These are phyloP conservation scores for Populus deltoides DNA, from an alignment of 345 rosid genomes.

Conservation along the genomic window DNA sequence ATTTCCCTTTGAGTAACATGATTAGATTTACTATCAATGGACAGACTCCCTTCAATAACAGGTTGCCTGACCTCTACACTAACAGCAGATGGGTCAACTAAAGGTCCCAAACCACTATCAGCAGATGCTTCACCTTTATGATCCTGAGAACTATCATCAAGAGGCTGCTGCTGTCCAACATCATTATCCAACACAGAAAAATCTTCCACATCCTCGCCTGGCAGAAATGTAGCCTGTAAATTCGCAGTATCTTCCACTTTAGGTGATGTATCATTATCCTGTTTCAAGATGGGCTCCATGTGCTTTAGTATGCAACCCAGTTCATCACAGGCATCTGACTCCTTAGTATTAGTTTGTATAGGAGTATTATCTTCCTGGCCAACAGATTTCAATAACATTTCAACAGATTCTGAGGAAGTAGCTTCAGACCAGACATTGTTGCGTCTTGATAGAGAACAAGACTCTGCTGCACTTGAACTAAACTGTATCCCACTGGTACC, in stretches of 20 bases:
- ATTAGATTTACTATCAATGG: conserved; percentile 12
- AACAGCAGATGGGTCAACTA: conserved; percentile 20
- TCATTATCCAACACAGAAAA: conserved; percentile 36
- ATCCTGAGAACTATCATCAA: conserved; percentile 38
- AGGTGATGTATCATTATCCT: conserved; percentile 30
- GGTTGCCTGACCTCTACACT: conserved; percentile 28
- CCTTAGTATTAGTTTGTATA: conserved; percentile 42
- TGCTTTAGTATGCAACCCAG: conserved; percentile 60
- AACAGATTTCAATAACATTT: conserved; percentile 90
- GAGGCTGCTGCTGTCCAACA: conserved; percentile 35
- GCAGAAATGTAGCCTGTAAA: conserved; percentile 31
- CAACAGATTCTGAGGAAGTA: conserved; percentile 83
- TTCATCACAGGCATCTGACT: conserved; percentile 65
- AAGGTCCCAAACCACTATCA: conserved; percentile 28
- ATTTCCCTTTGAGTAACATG: conserved; percentile 26
- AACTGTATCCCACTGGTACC: conserved; percentile 66
- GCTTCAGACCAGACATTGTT: conserved; percentile 99
- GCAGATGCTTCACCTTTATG: conserved; percentile 32
- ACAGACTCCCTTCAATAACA: conserved; percentile 16
- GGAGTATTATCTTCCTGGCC: conserved; percentile 77
- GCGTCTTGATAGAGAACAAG: conserved; percentile 76
- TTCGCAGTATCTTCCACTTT: conserved; percentile 33
- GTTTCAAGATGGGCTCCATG: conserved; percentile 65
- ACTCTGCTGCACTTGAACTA: conserved; percentile 70
- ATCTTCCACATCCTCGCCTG: conserved; percentile 35